A percentile compares a stretch with the other conserved stretches of the same genome.
phyloP scores from a whole-genome alignment of 345 rosid genomes.

The Arabis hirsuta region DNA sequence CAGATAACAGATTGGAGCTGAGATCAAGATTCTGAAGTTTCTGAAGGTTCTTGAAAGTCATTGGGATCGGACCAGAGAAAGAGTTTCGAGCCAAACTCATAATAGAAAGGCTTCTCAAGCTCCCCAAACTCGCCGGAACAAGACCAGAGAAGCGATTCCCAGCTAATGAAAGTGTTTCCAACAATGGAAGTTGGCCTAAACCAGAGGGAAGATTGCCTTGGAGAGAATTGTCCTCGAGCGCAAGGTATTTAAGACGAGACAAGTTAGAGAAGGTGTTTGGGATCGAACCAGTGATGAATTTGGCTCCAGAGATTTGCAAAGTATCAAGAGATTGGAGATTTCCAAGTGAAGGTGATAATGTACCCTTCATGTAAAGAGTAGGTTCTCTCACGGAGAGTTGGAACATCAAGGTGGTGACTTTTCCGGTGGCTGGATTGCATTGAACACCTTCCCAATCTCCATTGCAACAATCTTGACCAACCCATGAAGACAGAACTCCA shows the following conservation, averaged over 20 bases:
- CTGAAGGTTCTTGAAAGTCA: constrained; percentile 52
- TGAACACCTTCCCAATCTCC: constrained; percentile 94
- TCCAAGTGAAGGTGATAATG: constrained; percentile 70
- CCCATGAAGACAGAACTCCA: constrained; percentile 69
- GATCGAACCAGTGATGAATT: constrained; percentile 72
- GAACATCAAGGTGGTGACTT: constrained; percentile 63
- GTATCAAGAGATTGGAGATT: constrained; percentile 60
- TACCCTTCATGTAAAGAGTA: constrained; percentile 73
- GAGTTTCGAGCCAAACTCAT: constrained; percentile 63
- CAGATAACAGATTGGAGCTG: constrained; percentile 73
- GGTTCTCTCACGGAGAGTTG: constrained; percentile 55
- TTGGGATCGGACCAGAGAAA: constrained; percentile 73
- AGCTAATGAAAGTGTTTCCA: constrained; percentile 59
- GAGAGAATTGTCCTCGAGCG: constrained; percentile 77
- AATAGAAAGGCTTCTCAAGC: constrained; percentile 49
- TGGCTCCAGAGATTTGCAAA: constrained; percentile 69
- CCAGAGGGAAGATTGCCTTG: constrained; percentile 66
- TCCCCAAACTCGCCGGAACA: constrained; percentile 72
- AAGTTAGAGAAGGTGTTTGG: constrained; percentile 65
- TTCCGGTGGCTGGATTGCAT: constrained; percentile 70
- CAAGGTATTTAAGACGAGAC: constrained; percentile 55
- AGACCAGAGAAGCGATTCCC: constrained; percentile 72
- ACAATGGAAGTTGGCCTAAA: constrained; percentile 57
- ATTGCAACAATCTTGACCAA: constrained; percentile 71
- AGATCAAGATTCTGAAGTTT: constrained; percentile 73